These are phyloP conservation scores for Rhodotorula sp. DNA, from an alignment of 1,284 basidiomycete genomes.

Conservation along the genomic window DNA sequence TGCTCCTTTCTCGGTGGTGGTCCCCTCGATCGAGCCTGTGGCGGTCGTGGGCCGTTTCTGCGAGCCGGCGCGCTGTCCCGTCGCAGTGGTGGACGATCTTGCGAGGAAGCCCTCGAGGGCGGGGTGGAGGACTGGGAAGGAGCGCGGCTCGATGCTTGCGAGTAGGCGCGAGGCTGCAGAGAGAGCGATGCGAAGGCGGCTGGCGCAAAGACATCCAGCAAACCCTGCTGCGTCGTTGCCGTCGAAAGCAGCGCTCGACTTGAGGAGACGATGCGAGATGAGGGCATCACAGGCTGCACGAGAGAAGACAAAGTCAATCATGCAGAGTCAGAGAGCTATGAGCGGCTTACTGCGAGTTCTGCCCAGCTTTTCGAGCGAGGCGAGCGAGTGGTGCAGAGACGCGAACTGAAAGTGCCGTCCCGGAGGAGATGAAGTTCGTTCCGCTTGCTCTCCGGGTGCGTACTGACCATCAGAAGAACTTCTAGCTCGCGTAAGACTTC, in stretches of 20 bases:
- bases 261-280: slow-evolving; percentile 5
- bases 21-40: no score
- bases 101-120: background rate
- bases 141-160: background rate
- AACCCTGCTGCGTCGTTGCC: background rate
- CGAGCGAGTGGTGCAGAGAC: background rate
- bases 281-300: background rate
- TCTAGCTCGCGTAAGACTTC: no score
- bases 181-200: background rate
- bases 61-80: no score
- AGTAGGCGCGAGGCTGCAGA: background rate
- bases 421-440: no score
- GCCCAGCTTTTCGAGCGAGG: background rate
- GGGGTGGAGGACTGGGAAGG: background rate
- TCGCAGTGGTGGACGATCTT: no score
- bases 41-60: no score
- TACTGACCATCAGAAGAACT: no score
- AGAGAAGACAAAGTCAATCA: background rate
- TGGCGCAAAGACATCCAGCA: slow-evolving; percentile 25
- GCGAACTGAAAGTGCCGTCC: no score
- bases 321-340: background rate
- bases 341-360: background rate
- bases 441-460: no score
- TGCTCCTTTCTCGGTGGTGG: background rate
- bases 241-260: background rate